Evolutionary conservation across 2,329 filamentous ascomycete species (phyloP).

Genomic region (Akanthomyces muscarius): DNA sequence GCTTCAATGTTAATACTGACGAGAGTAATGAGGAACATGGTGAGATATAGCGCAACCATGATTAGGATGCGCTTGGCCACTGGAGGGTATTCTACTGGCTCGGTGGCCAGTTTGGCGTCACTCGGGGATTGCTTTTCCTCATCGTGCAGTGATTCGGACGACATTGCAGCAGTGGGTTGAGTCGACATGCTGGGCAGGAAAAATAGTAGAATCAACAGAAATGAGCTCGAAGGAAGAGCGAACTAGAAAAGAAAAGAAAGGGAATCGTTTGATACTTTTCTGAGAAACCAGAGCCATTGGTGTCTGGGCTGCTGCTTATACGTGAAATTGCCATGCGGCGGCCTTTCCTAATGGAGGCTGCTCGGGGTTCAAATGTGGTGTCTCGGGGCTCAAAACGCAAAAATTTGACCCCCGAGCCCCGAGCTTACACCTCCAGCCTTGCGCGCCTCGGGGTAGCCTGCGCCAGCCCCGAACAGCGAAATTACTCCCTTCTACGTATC

Average conservation of each 20-base stretch:
- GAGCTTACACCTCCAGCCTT: not conserved
- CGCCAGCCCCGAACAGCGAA: not conserved
- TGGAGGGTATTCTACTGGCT: constrained; percentile 2
- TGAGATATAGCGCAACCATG: constrained; percentile 4
- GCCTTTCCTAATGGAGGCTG: not conserved
- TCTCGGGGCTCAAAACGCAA: constrained; percentile 13
- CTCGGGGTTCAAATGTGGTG: not conserved
- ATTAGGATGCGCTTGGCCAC: not conserved
- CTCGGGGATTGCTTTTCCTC: not conserved
- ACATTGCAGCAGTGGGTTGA: not conserved
- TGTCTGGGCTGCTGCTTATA: not conserved
- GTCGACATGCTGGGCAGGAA: not conserved
- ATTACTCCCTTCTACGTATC: not conserved
- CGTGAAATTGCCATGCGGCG: not conserved
- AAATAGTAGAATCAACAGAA: not conserved
- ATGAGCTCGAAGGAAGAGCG: too few relatives aligned
- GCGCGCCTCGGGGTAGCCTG: not conserved
- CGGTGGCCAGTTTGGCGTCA: not conserved
- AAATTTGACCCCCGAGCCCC: constrained; percentile 12
- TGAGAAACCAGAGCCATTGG: not conserved
- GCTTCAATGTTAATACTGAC: not conserved
- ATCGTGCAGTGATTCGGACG: not conserved
- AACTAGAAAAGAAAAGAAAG: too few relatives aligned
- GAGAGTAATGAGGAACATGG: constrained; percentile 47
- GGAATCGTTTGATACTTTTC: too few relatives aligned